Evolutionary conservation across 129 eudicot genomes (phyloP).

Genomic region (Erigeron canadensis): DNA sequence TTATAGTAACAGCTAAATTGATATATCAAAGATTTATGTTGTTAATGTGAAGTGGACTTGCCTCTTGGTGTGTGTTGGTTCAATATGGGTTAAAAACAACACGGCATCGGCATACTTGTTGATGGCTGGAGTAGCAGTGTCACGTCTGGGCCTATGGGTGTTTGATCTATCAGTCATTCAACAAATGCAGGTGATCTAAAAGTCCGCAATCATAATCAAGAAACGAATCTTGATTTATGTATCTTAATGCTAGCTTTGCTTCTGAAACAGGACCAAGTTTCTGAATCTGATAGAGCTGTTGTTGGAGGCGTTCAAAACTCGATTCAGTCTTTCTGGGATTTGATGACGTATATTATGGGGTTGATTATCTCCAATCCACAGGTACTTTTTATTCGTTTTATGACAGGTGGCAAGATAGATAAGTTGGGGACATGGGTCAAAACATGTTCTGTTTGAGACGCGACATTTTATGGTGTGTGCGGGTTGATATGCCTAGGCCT

Average conservation of each 20-base stretch:
- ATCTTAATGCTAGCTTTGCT: constrained; percentile 2
- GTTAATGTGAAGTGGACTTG: constrained; percentile 65
- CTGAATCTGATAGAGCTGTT: constrained; percentile 69
- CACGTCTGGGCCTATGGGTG: constrained; percentile 91
- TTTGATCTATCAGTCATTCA: constrained; percentile 92
- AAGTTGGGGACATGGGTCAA: no score
- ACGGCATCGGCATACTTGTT: constrained; percentile 58
- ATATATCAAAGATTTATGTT: neutral
- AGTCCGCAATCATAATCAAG: neutral
- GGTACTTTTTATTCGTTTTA: constrained; percentile 38
- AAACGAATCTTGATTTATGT: constrained; percentile 8
- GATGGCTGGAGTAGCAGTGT: constrained; percentile 82
- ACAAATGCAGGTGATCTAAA: constrained; percentile 75
- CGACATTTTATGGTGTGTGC: no score
- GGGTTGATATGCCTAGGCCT: no score
- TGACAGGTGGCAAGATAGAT: no score
- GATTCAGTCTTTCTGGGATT: constrained; percentile 73
- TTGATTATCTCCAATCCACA: constrained; percentile 79
- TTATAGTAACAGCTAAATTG: no score
- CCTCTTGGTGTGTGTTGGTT: constrained; percentile 78
- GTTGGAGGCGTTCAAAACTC: constrained; percentile 98
- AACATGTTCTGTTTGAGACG: no score
- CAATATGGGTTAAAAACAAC: constrained; percentile 58
- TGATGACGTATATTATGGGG: constrained; percentile 89
- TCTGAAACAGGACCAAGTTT: constrained; percentile 67